Conservation (phyloP, 345 rosid genomes). For the Bruguiera sexangula region DNA sequence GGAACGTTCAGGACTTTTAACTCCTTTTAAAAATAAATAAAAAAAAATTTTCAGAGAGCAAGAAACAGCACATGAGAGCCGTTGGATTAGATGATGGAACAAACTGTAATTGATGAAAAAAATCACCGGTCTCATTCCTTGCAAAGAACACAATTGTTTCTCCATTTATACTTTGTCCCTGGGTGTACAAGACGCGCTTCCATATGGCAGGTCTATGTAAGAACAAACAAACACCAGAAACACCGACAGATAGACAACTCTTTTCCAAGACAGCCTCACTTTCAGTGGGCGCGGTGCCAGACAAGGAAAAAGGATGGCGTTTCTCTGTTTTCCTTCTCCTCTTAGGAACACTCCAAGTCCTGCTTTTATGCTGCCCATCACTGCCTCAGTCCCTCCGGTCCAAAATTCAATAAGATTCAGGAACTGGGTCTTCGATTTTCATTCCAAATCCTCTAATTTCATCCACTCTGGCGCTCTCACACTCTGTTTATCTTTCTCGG, state of each 20-base stretch:
- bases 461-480: constrained; percentile 67
- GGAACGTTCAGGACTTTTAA: no score
- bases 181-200: neutral
- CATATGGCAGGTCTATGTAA: neutral
- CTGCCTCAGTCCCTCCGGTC: constrained; percentile 13
- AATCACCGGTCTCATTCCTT: no score
- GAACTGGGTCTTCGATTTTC: constrained; percentile 38
- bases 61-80: no score
- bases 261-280: neutral
- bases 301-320: constrained; percentile 29
- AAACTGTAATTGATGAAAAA: no score
- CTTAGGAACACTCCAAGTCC: constrained; percentile 12
- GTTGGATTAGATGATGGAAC: no score
- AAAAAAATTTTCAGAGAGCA: no score
- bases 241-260: neutral
- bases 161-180: no score
- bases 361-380: constrained; percentile 15
- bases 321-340: constrained; percentile 28
- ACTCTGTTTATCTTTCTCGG: constrained; percentile 51
- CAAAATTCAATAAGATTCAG: constrained; percentile 18
- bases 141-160: no score
- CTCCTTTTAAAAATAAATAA: no score
- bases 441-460: constrained; percentile 53
- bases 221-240: neutral
- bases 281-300: constrained; percentile 4